A percentile compares a stretch with the other conserved stretches of the same genome.
Evolutionary conservation across 2,329 filamentous ascomycete species (phyloP).

Genomic region (Ophiostoma tasmaniense): DNA sequence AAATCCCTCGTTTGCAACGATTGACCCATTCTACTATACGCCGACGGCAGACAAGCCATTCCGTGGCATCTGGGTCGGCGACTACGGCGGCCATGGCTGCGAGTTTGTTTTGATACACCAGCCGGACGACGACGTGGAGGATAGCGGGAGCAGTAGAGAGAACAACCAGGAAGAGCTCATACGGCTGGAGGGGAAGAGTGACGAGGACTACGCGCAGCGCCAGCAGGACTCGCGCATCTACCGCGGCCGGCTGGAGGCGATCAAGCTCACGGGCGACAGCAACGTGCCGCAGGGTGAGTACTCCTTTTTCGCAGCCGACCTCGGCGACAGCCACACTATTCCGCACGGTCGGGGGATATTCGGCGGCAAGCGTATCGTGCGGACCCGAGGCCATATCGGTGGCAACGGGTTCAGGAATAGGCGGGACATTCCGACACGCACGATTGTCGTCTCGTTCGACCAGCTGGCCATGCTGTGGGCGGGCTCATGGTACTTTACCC

Average conservation of each 20-base stretch:
- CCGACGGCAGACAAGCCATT: slow-evolving; percentile 74
- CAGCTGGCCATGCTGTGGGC: slow-evolving; percentile 77
- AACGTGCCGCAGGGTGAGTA: slow-evolving; percentile 83
- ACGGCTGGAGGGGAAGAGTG: slow-evolving; percentile 26
- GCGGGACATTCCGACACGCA: slow-evolving; percentile 62
- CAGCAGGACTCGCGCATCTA: slow-evolving; percentile 41
- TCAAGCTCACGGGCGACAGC: slow-evolving; percentile 86
- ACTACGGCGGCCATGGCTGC: slow-evolving; percentile 80
- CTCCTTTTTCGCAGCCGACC: slow-evolving; percentile 71
- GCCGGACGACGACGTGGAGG: slow-evolving; percentile 38
- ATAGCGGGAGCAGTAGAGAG: too few species aligned
- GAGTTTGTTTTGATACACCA: slow-evolving; percentile 83
- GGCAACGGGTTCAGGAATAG: slow-evolving; percentile 27
- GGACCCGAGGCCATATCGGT: slow-evolving; percentile 36
- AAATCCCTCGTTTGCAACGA: slow-evolving; percentile 52
- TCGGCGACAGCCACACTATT: slow-evolving; percentile 59
- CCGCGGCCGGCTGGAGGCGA: slow-evolving; percentile 63
- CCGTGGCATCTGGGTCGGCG: slow-evolving; percentile 85
- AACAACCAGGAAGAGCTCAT: slow-evolving; percentile 30
- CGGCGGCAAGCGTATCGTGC: slow-evolving; percentile 63
- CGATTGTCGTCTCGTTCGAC: slow-evolving; percentile 72
- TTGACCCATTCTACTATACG: slow-evolving; percentile 67
- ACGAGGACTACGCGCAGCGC: slow-evolving; percentile 17
- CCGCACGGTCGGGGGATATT: slow-evolving; percentile 51
- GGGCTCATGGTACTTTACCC: slow-evolving; percentile 50